Percentiles rank a stretch among this genome's conserved stretches.
Conservation (phyloP, 805 yeast species). For the Kazachstania taianensis region DNA sequence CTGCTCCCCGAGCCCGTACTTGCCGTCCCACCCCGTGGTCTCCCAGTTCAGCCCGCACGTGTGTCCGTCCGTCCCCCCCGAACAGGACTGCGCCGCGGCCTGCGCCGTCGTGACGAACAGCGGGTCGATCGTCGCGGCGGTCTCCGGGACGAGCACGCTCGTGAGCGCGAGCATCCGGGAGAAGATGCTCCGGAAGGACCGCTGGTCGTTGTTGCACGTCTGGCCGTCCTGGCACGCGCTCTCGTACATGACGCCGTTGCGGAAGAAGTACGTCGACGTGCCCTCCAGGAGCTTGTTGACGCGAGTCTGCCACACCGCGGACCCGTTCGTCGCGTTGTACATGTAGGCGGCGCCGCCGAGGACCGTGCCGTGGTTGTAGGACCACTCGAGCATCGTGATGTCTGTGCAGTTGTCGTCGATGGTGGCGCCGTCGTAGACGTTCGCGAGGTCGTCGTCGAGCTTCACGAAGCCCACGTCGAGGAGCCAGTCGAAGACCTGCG, state of each 20-base stretch:
- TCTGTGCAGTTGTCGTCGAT: constrained; percentile 50
- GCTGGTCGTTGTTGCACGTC: constrained; percentile 63
- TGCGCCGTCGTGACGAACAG: constrained; percentile 41
- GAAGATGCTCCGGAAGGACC: constrained; percentile 63
- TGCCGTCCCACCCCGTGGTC: constrained; percentile 46
- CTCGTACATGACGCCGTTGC: constrained; percentile 47
- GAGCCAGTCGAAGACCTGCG: constrained; percentile 51
- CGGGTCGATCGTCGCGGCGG: constrained; percentile 34
- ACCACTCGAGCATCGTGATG: constrained; percentile 48
- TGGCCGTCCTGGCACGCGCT: constrained; percentile 41
- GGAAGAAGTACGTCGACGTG: constrained; percentile 40
- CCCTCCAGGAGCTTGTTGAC: constrained; percentile 37
- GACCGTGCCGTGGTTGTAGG: constrained; percentile 60
- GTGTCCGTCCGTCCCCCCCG: constrained; percentile 64
- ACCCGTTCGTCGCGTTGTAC: constrained; percentile 49
- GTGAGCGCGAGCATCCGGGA: constrained; percentile 55
- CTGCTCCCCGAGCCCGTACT: constrained; percentile 71
- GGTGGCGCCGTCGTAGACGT: constrained; percentile 68
- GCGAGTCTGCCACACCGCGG: constrained; percentile 40
- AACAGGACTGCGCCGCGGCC: constrained; percentile 62
- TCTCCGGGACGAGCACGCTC: constrained; percentile 42
- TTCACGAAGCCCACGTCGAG: constrained; percentile 37
- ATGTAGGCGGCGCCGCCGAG: constrained; percentile 62
- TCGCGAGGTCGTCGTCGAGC: constrained; percentile 42
- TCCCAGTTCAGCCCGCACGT: constrained; percentile 73